These are phyloP conservation scores for Boletellus deceptivus DNA, from an alignment of 1,284 basidiomycete genomes.

Conservation along the genomic window DNA sequence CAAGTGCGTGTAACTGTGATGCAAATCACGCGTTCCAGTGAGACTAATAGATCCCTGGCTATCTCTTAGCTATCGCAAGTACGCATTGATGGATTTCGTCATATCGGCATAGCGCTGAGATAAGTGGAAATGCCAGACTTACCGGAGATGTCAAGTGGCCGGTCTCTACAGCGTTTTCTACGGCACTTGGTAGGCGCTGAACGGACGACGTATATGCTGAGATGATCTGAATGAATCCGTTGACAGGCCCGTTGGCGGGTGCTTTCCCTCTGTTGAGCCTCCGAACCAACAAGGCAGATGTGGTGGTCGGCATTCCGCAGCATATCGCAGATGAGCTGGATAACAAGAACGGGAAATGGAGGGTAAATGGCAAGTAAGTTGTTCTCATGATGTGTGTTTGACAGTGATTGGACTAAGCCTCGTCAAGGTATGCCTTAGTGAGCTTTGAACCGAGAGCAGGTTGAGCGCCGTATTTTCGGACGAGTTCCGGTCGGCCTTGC, in stretches of 20 bases:
- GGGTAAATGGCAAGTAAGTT: conserved; percentile 77
- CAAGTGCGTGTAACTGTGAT: conserved; percentile 53
- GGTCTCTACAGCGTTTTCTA: conserved; percentile 73
- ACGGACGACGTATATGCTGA: neutral
- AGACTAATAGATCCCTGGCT: conserved; percentile 1
- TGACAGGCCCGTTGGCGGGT: conserved; percentile 72
- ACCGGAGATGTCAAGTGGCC: conserved; percentile 92
- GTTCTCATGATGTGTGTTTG: neutral
- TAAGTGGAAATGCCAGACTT: conserved; percentile 50
- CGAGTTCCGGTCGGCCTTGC: no score
- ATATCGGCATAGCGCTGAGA: conserved; percentile 22
- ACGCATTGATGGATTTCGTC: conserved; percentile 33
- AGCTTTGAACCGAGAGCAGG: conserved; percentile 26
- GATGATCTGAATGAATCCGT: conserved; percentile 4
- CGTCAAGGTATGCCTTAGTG: conserved; percentile 31
- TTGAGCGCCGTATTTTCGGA: neutral
- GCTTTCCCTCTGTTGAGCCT: conserved; percentile 81
- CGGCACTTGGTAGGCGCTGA: conserved; percentile 65
- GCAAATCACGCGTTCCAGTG: neutral
- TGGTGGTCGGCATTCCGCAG: conserved; percentile 76
- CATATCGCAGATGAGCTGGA: conserved; percentile 69
- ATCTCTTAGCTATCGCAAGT: conserved; percentile 76
- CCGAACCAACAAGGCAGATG: conserved; percentile 95
- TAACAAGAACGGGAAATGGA: conserved; percentile 69
- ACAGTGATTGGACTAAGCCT: neutral